These are phyloP conservation scores for Fusarium piperis DNA, from an alignment of 2,329 filamentous ascomycete genomes.

Conservation along the genomic window DNA sequence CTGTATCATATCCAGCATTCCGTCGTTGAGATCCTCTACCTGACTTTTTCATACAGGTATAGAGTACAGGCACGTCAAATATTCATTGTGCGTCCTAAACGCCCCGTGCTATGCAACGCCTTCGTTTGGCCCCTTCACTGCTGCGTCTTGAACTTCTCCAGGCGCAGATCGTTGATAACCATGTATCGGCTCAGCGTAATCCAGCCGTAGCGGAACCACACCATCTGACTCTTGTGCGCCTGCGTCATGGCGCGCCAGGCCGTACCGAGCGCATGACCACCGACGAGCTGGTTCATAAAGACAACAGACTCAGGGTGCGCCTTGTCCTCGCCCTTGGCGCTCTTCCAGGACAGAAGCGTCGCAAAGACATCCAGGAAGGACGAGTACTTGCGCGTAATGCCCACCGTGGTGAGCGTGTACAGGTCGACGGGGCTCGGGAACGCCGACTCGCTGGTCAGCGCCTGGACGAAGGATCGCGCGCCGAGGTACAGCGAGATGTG, in stretches of 20 bases:
- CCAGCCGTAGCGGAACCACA: conserved; percentile 98
- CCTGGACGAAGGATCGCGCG: conserved; percentile 75
- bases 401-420: conserved; percentile 83
- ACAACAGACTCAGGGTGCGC: conserved; percentile 68
- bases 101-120: conserved; percentile 23
- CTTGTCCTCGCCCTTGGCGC: conserved; percentile 46
- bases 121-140: background rate
- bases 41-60: conserved; percentile 3
- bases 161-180: conserved; percentile 87
- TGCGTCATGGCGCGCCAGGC: conserved; percentile 89
- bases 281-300: conserved; percentile 76
- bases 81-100: conserved; percentile 17
- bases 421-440: conserved; percentile 80
- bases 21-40: background rate
- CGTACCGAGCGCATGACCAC: conserved; percentile 59
- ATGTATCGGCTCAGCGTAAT: conserved; percentile 92
- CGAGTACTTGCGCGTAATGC: conserved; percentile 81
- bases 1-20: background rate
- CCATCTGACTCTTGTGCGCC: conserved; percentile 95
- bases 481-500: conserved; percentile 90
- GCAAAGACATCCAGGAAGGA: conserved; percentile 79
- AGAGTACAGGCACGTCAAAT: conserved; percentile 5
- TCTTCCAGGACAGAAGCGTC: conserved; percentile 65
- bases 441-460: conserved; percentile 71
- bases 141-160: conserved; percentile 52